Evolutionary conservation across 305 asterid genomes (phyloP), one percentile per base, ranked within the genome.

Genomic region (Striga hermonthica): DNA sequence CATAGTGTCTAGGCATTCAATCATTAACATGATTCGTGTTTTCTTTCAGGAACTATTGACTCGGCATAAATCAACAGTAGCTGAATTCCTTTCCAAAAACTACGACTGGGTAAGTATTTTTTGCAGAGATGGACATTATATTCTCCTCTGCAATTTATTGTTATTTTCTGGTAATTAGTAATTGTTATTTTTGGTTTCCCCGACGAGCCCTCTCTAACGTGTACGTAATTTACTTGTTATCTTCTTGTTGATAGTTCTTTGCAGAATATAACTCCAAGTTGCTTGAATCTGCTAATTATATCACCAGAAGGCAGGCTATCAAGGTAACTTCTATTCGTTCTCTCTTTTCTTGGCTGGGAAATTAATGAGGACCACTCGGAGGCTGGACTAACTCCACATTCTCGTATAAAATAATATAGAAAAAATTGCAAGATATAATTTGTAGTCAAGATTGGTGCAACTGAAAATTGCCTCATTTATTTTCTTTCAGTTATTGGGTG

Each of bases 61-160:
- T 12, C 81, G 99, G 86, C 99, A 93, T 72, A 93, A 93, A 81
- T 93, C 97, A 43, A 93, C 99, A 1, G 99, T 93, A 57, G 95
- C 99, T 55, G 95, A 86, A 60, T 93, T 90, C 67, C 97, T 93
- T 72, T 81, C 95, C 9, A 88, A 85, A 65, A 93, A 93, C 71
- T 93, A 93, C 78, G 97, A 88, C 49, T 93, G 99, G 99, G 99
- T 90, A 79, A 78, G 68, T 36, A 45, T 28, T 57, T 57, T 72
- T 62, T 70, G 39, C 52, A 10, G 39, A 56, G 10, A 47, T 14
- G 35, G 37, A 44, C 37, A 50, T 36, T 11, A 37, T 55, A 50
- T 54, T 39, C 54, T 60, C 12, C 12, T 53, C 16, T n/a, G 35
- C 52, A 13, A 40, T 57, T 49, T 50, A 22, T 70, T 55, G 67